A percentile compares a stretch with the other conserved stretches of the same genome.
phyloP scores from a whole-genome alignment of 208 protist species.

The Willaertia magna region DNA sequence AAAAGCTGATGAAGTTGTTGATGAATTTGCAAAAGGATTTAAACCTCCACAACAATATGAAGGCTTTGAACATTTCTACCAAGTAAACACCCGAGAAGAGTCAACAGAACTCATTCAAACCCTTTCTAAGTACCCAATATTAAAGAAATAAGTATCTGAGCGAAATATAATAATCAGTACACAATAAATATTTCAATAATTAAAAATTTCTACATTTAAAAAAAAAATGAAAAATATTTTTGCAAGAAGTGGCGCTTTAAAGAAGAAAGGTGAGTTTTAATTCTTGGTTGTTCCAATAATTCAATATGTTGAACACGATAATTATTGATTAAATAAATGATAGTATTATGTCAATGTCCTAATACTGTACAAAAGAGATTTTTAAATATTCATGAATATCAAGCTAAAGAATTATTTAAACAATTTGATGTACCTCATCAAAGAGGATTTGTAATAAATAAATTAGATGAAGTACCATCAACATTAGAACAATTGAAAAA shows the following conservation, averaged over 20 bases:
- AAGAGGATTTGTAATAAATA: not conserved
- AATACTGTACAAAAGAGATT: not conserved
- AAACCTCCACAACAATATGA: not conserved
- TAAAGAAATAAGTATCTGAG: no score
- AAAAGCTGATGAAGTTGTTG: not conserved
- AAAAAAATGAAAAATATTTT: no score
- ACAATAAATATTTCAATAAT: no score
- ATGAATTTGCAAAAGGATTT: not conserved
- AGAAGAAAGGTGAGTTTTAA: no score
- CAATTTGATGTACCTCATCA: not conserved
- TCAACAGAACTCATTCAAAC: not conserved
- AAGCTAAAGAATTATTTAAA: not conserved
- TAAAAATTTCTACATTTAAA: no score
- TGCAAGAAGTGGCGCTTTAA: no score
- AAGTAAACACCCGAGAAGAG: not conserved
- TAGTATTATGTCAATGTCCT: no score
- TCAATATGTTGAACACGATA: no score
- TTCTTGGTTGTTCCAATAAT: no score
- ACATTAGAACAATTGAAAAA: not conserved
- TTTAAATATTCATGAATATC: slow-evolving; percentile 11
- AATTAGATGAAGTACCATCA: not conserved
- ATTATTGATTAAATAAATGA: no score
- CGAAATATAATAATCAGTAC: no score
- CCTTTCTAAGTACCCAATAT: not conserved
- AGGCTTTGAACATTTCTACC: not conserved